Base-by-base conservation (phyloP, 495 filamentous ascomycete genomes). In the Aspergillus cristatus region DNA sequence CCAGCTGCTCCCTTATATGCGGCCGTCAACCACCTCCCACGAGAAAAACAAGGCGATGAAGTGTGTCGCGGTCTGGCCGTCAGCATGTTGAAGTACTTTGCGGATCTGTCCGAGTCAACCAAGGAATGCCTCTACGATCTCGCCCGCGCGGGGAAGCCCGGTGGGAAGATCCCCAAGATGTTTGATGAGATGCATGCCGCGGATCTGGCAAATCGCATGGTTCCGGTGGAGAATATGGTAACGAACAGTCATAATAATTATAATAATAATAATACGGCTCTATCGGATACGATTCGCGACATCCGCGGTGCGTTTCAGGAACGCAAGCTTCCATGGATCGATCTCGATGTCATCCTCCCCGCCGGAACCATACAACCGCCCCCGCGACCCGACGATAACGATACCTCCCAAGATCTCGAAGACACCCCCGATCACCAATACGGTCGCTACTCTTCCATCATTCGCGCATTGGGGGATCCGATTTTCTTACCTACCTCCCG, bases 121-220 rank as follows among this genome's bases (percentile, higher is more conserved):
- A 93, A 85, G 65, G 71, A 72, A 42, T 68, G 59, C 28, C 47
- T 73, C 46, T 57, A 45, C 20, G 57, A 61, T 11, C 30, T 63
- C 18, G 55, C 59, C 24, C 60, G 55, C 8, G 41, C 51, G 26
- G 51, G 48, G 17, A 58, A 50, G 26, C 43, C 60, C 14, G 57
- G 53, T 24, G 57, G 49, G 13, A 55, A 46, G 46, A 70, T 73
- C 7, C 75, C 81, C 1, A 67, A 69, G 35, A 70, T 91, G 40
- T 97, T 97, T 55, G 76, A 86, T 45, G 88, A 95, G 54, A 79
- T 85, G 61, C 91, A 99, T 71, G 87, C 90, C 5, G 91, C 86
- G 28, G 79, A 93, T 50, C 63, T 99, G 33, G 88, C 89, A 20
- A 81, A 82, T 51, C 75, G 77, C 5, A 87, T 95, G 76, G 70